phyloP scores from a whole-genome alignment of 768 basidiomycete genomes.

The Saitozyma podzolica region DNA sequence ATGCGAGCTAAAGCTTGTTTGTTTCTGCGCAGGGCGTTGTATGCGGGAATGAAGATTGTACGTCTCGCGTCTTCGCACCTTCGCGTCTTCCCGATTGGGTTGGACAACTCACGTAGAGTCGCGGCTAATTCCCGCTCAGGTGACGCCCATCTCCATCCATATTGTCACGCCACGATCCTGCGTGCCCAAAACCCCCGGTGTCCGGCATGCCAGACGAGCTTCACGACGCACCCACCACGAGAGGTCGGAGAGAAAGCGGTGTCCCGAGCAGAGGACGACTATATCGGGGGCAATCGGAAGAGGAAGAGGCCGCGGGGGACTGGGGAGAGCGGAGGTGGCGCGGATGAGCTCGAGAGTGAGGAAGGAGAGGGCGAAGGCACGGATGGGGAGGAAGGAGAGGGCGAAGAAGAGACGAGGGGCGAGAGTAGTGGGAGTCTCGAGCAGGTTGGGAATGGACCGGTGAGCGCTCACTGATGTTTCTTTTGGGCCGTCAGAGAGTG shows the following conservation, averaged over 20 bases:
- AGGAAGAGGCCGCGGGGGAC: slow-evolving; percentile 13
- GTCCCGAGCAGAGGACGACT: slow-evolving; percentile 26
- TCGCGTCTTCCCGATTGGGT: too few relatives aligned
- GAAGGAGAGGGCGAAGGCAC: slow-evolving; percentile 10
- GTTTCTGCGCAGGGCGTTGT: slow-evolving; percentile 20
- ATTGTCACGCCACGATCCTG: slow-evolving; percentile 29
- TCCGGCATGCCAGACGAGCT: slow-evolving; percentile 30
- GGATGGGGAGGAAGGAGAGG: slow-evolving; percentile 24
- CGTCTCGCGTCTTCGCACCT: slow-evolving; percentile 1
- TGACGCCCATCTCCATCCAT: slow-evolving; percentile 35
- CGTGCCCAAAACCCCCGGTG: slow-evolving; percentile 22
- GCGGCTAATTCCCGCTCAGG: slow-evolving; percentile 16
- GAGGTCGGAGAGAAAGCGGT: slow-evolving; percentile 45
- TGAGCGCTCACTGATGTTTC: neutral
- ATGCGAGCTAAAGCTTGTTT: slow-evolving; percentile 1
- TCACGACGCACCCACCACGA: slow-evolving; percentile 9
- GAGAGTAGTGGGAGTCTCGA: slow-evolving; percentile 7
- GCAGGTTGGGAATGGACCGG: slow-evolving; percentile 1
- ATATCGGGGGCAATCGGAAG: slow-evolving; percentile 10
- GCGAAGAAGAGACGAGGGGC: slow-evolving; percentile 9
- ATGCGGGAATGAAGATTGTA: slow-evolving; percentile 31
- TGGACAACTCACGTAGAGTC: neutral
- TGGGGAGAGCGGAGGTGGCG: slow-evolving; percentile 9
- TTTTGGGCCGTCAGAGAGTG: neutral
- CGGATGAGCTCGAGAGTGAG: slow-evolving; percentile 16